Evolutionary conservation across 2,329 filamentous ascomycete species (phyloP), one percentile per base, ranked within the genome.

Genomic region (Colletotrichum musae): DNA sequence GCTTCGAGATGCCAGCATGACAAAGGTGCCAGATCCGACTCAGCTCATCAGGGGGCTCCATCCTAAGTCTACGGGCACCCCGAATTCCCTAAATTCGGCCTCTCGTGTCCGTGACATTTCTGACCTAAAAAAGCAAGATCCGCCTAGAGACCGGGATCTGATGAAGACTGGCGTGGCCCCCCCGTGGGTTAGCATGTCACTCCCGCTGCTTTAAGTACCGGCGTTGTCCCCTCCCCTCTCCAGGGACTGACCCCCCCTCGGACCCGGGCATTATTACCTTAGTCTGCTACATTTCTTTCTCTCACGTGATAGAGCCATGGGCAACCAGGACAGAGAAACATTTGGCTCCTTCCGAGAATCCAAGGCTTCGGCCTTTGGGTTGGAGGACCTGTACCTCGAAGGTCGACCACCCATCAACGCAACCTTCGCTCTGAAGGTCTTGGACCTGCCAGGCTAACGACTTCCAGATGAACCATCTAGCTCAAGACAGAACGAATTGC

Each of bases 381-480:
- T 64, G n/a, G 59, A 64, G 21, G 64, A 64, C 16, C 52, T 68
- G 21, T 39, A 68, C 18, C 16, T 58, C 45, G 64, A 68, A 53
- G 43, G 58, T 68, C 39, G 41, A 5, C n/a, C 21, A 10, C 32
- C 32, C 32, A 10, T 4, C 16, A 5, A 24, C 9, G 4, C 12
- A 18, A 50, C 12, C 16, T 43, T 9, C 10, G 50, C 9, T 15
- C 4, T 12, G 45, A 26, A 6, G 4, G 18, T n/a, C 2, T 4
- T n/a, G 5, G 5, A 26, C 13, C 41, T 43, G 51, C 2, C 48
- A n/a, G 15, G 51, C 58, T 28, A 6, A 6, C 15, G n/a, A 12
- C 6, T 6, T 41, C 28, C 36, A 68, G 58, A 68, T 26, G 58
- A 68, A 21, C 24, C 58, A 18, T 63, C 58, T 15, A 50, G 43